Base-by-base conservation (phyloP, 371 early-diverging fungal genomes). In the Syncephalastrum contaminatum region DNA sequence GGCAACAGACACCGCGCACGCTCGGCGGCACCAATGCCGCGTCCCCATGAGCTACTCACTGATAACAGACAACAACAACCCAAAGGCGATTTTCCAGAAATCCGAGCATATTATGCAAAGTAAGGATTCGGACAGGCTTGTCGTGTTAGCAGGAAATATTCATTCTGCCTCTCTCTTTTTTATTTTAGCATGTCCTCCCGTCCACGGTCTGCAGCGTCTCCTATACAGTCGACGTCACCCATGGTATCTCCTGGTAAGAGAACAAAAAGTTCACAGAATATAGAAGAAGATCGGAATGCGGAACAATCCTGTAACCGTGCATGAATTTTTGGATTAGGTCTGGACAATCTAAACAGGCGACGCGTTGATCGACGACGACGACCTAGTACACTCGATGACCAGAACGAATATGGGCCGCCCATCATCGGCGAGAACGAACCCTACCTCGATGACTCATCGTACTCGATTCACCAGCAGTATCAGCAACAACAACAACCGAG, bases 21-120 rank as follows among this genome's bases (percentile, higher is more conserved):
- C 36, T 30, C 36, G 36, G 36, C 36, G 36, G 36, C 36, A 30
- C 36, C 5, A 2, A 30, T 30, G 10, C 36, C 36, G 36, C 36
- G 36, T 8, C 10, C 7, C 10, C 12, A 30, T 30, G 36, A 30
- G 36, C 12, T 30, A 30, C 36, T 8, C 10, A 0, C 36, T 12
- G 36, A 30, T 30, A 30, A 30, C 10, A 10, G 36, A 1, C 25
- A 43, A 58, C 43, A 48, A 27, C 51, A 51, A n/a, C 41, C 27
- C 43, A 25, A 43, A 58, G 50, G 52, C 24, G 70, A 68, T 46
- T 72, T 70, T 30, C 63, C 70, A 51, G 76, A 75, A 39, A 68
- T 75, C 16, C 67, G 69, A 47, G 76, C 72, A 1, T 75, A 72
- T 59, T 75, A 70, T 63, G 56, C 72, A 54, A 67, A 56, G 76